phyloP scores from a whole-genome alignment of 139 green algal species.

The Protoeuglena noctilucae region DNA sequence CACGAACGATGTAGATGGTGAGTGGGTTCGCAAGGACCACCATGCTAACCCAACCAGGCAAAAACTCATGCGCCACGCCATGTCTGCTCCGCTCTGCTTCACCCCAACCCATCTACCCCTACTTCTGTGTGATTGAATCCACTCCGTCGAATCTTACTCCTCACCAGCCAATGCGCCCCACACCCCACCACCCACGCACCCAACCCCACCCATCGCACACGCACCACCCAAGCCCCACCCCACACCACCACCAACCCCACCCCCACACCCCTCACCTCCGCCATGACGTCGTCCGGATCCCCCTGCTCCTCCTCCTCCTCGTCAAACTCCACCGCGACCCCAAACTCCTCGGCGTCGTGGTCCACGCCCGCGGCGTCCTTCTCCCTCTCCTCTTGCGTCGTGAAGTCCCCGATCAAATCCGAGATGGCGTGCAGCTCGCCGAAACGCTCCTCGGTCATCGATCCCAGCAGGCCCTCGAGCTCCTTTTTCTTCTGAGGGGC shows the following conservation, averaged over 20 bases:
- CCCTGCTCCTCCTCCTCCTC: slow-evolving; percentile 56
- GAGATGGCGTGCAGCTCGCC: slow-evolving; percentile 64
- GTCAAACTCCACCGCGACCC: slow-evolving; percentile 85
- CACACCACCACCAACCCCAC: too few species aligned
- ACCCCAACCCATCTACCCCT: slow-evolving; percentile 6
- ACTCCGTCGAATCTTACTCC: slow-evolving; percentile 7
- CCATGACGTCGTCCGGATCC: slow-evolving; percentile 25
- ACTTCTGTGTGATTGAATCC: slow-evolving; percentile 6
- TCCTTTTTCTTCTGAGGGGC: slow-evolving; percentile 60
- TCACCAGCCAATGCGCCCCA: slow-evolving; percentile 17
- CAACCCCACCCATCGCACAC: too few species aligned
- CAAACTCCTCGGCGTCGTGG: slow-evolving; percentile 77
- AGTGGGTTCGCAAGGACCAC: too few species aligned
- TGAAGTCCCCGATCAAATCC: slow-evolving; percentile 85
- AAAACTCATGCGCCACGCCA: too few species aligned
- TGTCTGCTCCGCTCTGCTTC: too few species aligned
- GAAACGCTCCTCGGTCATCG: slow-evolving; percentile 58
- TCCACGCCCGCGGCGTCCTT: slow-evolving; percentile 4
- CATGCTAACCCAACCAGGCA: too few species aligned
- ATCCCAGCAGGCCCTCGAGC: slow-evolving; percentile 51
- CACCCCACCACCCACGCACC: too few species aligned
- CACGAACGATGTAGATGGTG: neutral
- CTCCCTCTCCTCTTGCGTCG: slow-evolving; percentile 24
- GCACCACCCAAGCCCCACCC: too few species aligned
- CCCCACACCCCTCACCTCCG: too few species aligned